A percentile compares a stretch with the other conserved stretches of the same genome.
Conservation (phyloP, 2,329 filamentous ascomycete genomes). For the Dissoconium aciculare region DNA sequence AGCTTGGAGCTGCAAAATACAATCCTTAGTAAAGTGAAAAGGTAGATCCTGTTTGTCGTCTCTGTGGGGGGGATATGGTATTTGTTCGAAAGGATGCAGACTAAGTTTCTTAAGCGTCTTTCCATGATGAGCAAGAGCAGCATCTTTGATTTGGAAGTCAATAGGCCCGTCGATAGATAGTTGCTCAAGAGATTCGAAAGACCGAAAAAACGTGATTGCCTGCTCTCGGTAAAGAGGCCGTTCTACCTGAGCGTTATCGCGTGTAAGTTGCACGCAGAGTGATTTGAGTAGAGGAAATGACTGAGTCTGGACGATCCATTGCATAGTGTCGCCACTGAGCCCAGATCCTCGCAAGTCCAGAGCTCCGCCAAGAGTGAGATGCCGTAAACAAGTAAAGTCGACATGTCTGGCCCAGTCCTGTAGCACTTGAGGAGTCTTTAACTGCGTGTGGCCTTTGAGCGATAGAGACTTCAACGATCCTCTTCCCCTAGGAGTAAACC, state of each 20-base stretch:
- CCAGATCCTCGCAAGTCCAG: background rate
- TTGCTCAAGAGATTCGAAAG: conserved; percentile 1
- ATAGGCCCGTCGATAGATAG: conserved; percentile 2
- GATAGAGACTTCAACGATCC: conserved; percentile 1
- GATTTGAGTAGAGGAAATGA: background rate
- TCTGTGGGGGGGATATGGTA: background rate
- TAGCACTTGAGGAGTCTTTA: background rate
- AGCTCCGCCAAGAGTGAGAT: background rate
- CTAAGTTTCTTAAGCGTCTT: background rate
- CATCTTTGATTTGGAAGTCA: conserved; percentile 1
- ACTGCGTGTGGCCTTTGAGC: conserved; percentile 1
- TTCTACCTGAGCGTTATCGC: background rate
- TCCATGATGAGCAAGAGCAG: conserved; percentile 1
- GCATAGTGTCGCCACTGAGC: background rate
- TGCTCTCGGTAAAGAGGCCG: background rate
- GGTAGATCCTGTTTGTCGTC: background rate
- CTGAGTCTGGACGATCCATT: conserved; percentile 1
- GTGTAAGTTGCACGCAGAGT: conserved; percentile 1
- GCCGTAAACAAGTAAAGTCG: conserved; percentile 1
- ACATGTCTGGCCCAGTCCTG: conserved; percentile 1
- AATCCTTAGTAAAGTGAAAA: conserved; percentile 1
- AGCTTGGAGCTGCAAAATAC: conserved; percentile 1
- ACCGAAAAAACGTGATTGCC: background rate
- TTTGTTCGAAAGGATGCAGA: conserved; percentile 1
- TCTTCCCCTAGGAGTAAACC: background rate